A percentile compares a stretch with the other conserved stretches of the same genome.
phyloP scores from a whole-genome alignment of 257 asterid species.

The Scutellaria minor region DNA sequence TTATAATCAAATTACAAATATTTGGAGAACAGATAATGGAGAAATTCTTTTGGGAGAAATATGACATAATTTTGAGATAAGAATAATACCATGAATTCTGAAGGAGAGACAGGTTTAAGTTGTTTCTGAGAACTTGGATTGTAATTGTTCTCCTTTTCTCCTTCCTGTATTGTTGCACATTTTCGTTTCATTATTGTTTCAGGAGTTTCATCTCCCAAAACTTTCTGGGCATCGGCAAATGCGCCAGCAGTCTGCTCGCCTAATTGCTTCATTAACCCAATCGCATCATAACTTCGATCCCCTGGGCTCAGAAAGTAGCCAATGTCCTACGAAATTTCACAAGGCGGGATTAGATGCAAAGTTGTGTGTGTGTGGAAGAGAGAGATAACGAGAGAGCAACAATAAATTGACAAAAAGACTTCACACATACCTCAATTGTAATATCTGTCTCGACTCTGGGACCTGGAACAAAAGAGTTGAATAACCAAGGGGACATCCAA shows the following conservation, averaged over 20 bases:
- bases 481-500: constrained; percentile 98
- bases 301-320: constrained; percentile 81
- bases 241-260: constrained; percentile 93
- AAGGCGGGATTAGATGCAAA: constrained; percentile 20
- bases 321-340: constrained; percentile 64
- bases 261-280: constrained; percentile 91
- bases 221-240: constrained; percentile 90
- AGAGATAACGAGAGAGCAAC: not conserved
- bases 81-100: constrained; percentile 56
- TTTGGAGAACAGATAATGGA: not conserved
- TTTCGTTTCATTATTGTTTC: constrained; percentile 66
- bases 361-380: no score
- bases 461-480: constrained; percentile 71
- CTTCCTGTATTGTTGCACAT: constrained; percentile 29
- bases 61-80: not conserved
- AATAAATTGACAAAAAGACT: not conserved
- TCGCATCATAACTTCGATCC: constrained; percentile 79
- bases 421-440: constrained; percentile 69
- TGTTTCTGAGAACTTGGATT: constrained; percentile 39
- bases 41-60: not conserved
- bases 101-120: constrained; percentile 33
- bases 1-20: not conserved
- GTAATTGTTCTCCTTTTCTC: constrained; percentile 43
- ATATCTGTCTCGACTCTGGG: constrained; percentile 82
- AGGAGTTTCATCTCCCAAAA: constrained; percentile 92